Base-by-base conservation (phyloP, 345 rosid genomes). In the Cardamine chenopodiifolia region DNA sequence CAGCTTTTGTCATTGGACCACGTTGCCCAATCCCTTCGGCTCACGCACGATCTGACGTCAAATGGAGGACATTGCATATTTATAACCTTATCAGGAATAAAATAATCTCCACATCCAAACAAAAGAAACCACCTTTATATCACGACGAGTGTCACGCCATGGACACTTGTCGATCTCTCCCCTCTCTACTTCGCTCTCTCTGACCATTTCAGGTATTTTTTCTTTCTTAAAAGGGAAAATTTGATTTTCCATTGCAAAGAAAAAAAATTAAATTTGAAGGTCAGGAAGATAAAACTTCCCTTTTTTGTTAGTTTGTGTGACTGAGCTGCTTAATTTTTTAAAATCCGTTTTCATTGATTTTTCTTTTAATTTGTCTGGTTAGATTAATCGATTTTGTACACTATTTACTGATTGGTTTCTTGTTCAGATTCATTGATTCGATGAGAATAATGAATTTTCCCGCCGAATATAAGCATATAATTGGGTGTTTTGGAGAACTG, bases 111-210 rank as follows among this genome's bases (percentile, higher is more conserved):
- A 6, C 65, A n/a, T 26, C 82, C 82, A 79, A 79, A 79, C 75
- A 73, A 23, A 23, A 12, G 8, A 20, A 7, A 18, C 75, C 59
- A 42, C 70, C 91, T 82, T 87, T 89, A 91, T 84, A 90, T 80
- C 62, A 26, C 77, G 93, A 90, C 89, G 68, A 88, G 90, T 88
- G 89, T 84, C 87, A 19, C 62, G 80, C 77, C 67, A 17, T 23
- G 76, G 91, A 89, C 97, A 93, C 97, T 75, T 91, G 97, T 94
- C 94, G 81, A 57, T 80, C 72, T 88, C 73, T 65, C 61, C 48
- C 22, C 78, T 48, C 67, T 57, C 37, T 20, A 56, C 18, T 32
- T 32, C 14, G 5, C 18, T 52, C 55, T 44, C 45, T 70, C 59
- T 34, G 7, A 59, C 54, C 44, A 22, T 56, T 47, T 76, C 76